phyloP scores from a whole-genome alignment of 2,329 filamentous ascomycete genomes.

The Chalara sp. region DNA sequence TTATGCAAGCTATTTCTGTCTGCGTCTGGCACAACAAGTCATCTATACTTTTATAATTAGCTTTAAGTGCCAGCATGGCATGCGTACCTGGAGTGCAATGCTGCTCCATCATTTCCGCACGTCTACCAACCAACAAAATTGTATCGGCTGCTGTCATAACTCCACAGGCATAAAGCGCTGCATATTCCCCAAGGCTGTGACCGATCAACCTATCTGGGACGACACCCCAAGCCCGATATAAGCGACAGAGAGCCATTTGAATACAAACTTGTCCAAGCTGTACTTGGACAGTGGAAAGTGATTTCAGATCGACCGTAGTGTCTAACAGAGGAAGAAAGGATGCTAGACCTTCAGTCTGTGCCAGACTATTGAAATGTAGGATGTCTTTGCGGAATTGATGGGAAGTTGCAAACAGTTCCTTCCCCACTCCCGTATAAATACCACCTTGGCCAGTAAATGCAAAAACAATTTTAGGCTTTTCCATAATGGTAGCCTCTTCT shows the following conservation, averaged over 20 bases:
- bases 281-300: conserved; percentile 42
- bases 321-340: conserved; percentile 4
- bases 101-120: conserved; percentile 49
- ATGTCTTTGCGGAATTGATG: conserved; percentile 2
- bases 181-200: conserved; percentile 27
- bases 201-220: conserved; percentile 48
- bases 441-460: conserved; percentile 8
- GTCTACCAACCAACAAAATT: conserved; percentile 62
- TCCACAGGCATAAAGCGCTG: conserved; percentile 63
- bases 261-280: conserved; percentile 49
- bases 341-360: conserved; percentile 4
- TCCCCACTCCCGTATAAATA: conserved; percentile 7
- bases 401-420: conserved; percentile 4
- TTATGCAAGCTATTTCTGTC: conserved; percentile 58
- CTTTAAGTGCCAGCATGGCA: conserved; percentile 54
- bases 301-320: background rate
- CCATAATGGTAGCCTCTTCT: background rate
- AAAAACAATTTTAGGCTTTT: background rate
- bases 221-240: conserved; percentile 52
- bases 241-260: conserved; percentile 47
- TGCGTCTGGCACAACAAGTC: conserved; percentile 42
- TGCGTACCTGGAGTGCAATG: conserved; percentile 59
- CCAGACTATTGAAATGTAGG: conserved; percentile 5
- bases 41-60: conserved; percentile 34
- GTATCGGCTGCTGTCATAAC: conserved; percentile 65